Conservation (phyloP, 2,329 filamentous ascomycete genomes). For the Xylaria sp. region DNA sequence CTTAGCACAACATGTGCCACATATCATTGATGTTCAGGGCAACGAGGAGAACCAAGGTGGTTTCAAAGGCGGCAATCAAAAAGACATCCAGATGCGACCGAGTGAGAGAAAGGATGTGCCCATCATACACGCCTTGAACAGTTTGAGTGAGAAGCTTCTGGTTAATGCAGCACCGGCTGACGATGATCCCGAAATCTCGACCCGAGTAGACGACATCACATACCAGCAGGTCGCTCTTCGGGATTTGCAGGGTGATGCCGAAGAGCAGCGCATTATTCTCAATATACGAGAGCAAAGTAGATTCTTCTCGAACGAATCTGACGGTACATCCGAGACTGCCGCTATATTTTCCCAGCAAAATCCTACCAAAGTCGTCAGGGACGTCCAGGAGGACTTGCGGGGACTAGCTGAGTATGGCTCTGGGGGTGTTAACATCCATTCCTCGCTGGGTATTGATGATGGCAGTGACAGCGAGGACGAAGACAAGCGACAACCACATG, state of each 20-base stretch:
- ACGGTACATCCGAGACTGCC: slow-evolving; percentile 40
- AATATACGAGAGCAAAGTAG: slow-evolving; percentile 83
- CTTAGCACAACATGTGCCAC: slow-evolving; percentile 64
- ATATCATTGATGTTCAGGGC: slow-evolving; percentile 85
- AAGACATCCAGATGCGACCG: slow-evolving; percentile 86
- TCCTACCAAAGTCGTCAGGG: slow-evolving; percentile 60
- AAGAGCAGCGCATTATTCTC: slow-evolving; percentile 73
- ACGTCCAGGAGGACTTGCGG: slow-evolving; percentile 58
- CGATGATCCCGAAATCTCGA: slow-evolving; percentile 53
- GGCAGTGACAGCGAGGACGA: slow-evolving; percentile 65
- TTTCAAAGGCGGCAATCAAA: slow-evolving; percentile 72
- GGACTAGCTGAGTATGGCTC: slow-evolving; percentile 43
- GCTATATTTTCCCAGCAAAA: slow-evolving; percentile 62
- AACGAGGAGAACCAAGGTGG: slow-evolving; percentile 95
- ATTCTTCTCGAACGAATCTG: slow-evolving; percentile 64
- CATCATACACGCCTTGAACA: slow-evolving; percentile 85
- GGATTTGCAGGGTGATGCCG: slow-evolving; percentile 70
- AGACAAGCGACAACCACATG: slow-evolving; percentile 48
- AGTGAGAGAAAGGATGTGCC: slow-evolving; percentile 65
- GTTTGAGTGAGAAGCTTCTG: slow-evolving; percentile 88
- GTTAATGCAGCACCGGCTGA: slow-evolving; percentile 78
- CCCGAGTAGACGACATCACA: slow-evolving; percentile 66
- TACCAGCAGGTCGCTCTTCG: slow-evolving; percentile 71
- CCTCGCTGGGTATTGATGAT: slow-evolving; percentile 62
- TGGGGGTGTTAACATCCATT: slow-evolving; percentile 55